Percentiles rank a stretch among this genome's conserved stretches.
Evolutionary conservation across 2,329 filamentous ascomycete species (phyloP).

Genomic region (Colletotrichum tamarilloi): DNA sequence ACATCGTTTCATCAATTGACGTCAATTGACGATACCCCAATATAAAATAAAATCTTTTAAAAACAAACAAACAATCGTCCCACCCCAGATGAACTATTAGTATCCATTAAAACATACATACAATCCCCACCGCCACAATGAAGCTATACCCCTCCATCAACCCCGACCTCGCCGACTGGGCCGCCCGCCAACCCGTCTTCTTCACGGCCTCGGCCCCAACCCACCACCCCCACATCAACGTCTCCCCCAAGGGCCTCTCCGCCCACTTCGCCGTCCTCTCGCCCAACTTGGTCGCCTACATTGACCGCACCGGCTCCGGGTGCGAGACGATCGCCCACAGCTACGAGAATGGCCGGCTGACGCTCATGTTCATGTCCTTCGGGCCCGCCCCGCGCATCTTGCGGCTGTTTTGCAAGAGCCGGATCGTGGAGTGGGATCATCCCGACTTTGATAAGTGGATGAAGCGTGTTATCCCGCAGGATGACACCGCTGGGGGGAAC

Average conservation of each 20-base stretch:
- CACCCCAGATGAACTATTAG: neutral
- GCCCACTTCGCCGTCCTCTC: constrained; percentile 70
- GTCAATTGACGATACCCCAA: neutral
- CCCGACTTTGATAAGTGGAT: constrained; percentile 61
- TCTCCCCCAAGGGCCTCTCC: constrained; percentile 79
- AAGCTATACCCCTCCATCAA: constrained; percentile 68
- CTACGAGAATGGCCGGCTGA: constrained; percentile 81
- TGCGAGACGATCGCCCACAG: constrained; percentile 81
- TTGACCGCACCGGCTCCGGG: constrained; percentile 80
- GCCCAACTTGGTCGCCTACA: constrained; percentile 72
- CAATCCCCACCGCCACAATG: constrained; percentile 54
- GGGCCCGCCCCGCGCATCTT: constrained; percentile 69
- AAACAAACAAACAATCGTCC: neutral
- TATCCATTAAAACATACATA: neutral
- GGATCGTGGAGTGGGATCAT: constrained; percentile 70
- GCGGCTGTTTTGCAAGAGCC: constrained; percentile 70
- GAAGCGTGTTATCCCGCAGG: constrained; percentile 50
- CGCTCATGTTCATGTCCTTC: constrained; percentile 79
- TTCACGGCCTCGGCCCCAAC: constrained; percentile 80
- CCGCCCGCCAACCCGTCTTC: constrained; percentile 76
- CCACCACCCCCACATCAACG: constrained; percentile 76
- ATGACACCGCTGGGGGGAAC: constrained; percentile 26
- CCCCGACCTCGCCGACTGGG: constrained; percentile 70
- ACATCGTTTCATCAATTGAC: neutral
- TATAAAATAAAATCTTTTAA: neutral